Evolutionary conservation across 768 basidiomycete genomes (phyloP), one percentile per base, ranked within the genome.

Genomic region (Termitomyces sp.): DNA sequence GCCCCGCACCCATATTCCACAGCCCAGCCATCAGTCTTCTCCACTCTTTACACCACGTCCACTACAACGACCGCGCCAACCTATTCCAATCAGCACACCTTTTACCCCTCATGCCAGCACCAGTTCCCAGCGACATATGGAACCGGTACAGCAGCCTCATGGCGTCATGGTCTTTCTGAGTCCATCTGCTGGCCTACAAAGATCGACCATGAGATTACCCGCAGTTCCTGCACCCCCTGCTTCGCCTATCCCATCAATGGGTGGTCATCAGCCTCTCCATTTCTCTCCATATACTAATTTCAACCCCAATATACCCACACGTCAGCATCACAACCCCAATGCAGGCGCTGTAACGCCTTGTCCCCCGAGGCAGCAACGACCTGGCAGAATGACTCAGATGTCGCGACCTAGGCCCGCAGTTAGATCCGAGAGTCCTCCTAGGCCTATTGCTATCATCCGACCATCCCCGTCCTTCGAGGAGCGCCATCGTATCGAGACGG

Each of bases 401-500:
- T 5, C 36, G 51, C 9, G 11, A 12, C 32, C n/a, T 4, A 25
- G n/a, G 20, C 51, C n/a, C 15, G n/a, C n/a, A 1, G 25, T 2
- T 17, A 46, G 56, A 11, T 37, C 56, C 10, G 56, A 57, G 12
- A 57, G 56, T 9, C 56, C 56, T 8, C 56, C 56, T 1, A 20
- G 56, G 34, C 56, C 56, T 0, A 57, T 57, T 12, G 5, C 56
- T 1, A 57, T 57, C 9, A 6, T 57, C 12, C 32, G 43, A 5
- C 56, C 56, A 9, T 57, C 56, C 9, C 12, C 56, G 20, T 57
- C 56, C 10, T 57, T 57, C 2, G 56, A 57, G 32, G 56, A 57
- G 56, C 56, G 43, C 12, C 34, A 57, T 37, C 56, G 25, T 1
- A 57, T 57, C 1, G 56, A 57, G 36, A 34, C 8, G 32, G 56